phyloP scores from a whole-genome alignment of 805 yeast genomes.

The Kregervanrija fluxuum region DNA sequence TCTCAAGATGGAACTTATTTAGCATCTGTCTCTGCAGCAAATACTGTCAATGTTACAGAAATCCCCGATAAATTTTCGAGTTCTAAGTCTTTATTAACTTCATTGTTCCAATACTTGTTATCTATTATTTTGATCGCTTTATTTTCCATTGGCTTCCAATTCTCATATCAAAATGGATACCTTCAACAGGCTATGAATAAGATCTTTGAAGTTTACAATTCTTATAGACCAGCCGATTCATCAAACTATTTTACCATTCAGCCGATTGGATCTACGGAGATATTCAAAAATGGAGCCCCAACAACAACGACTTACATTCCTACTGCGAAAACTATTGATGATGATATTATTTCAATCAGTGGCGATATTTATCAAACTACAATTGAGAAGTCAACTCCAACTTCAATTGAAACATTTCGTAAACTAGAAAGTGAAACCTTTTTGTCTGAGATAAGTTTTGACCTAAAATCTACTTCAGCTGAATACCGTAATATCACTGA shows the following conservation, averaged over 20 bases:
- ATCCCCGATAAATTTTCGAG: constrained; percentile 46
- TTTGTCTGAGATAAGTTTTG: too few species aligned
- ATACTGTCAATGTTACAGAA: constrained; percentile 54
- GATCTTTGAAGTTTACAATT: constrained; percentile 15
- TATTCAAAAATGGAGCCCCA: constrained; percentile 4
- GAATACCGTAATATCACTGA: too few species aligned
- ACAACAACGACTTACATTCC: constrained; percentile 6
- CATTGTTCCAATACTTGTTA: constrained; percentile 21
- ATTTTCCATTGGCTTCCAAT: constrained; percentile 22
- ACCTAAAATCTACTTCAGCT: too few species aligned
- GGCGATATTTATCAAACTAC: too few species aligned
- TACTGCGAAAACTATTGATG: constrained; percentile 1
- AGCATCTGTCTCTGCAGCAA: constrained; percentile 74
- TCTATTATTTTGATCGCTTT: constrained; percentile 19
- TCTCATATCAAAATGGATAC: constrained; percentile 23
- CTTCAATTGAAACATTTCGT: too few species aligned
- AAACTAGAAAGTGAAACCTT: too few species aligned
- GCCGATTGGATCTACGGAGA: constrained; percentile 15
- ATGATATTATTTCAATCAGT: background rate
- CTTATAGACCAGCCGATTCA: constrained; percentile 24
- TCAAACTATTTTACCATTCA: constrained; percentile 28
- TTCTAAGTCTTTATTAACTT: constrained; percentile 29
- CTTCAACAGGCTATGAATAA: constrained; percentile 16
- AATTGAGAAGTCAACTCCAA: too few species aligned
- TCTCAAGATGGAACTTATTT: constrained; percentile 60